Base-by-base conservation (phyloP, 2,329 filamentous ascomycete genomes). In the Arthrobotrys conoides region DNA sequence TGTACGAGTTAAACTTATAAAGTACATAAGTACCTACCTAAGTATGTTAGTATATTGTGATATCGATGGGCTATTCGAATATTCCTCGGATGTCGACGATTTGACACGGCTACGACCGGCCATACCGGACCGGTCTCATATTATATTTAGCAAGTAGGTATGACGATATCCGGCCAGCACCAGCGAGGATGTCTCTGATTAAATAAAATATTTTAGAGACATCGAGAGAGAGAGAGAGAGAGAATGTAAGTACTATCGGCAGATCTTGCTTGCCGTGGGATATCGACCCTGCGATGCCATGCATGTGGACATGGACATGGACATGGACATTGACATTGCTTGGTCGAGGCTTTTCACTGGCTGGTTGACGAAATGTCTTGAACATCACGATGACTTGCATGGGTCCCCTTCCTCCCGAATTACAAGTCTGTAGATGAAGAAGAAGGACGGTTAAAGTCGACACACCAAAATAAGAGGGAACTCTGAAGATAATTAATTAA, bases 61-160 rank as follows among this genome's bases (percentile, higher is more conserved):
- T n/a, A n/a, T n/a, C n/a, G n/a, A n/a, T n/a, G n/a, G n/a, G n/a
- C n/a, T n/a, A n/a, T n/a, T n/a, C n/a, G n/a, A n/a, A n/a, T 12
- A 14, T 24, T 24, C 14, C 55, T 73, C 59, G 59, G 69, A 66
- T 72, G 41, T 10, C 36, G 38, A 65, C 59, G 70, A 67, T 33
- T 67, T 20, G 27, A 16, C 57, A 61, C 70, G 70, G 70, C 61
- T 73, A 73, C 38, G 70, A 61, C 24, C 70, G 70, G 70, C 18
- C 64, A 53, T 41, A 51, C n/a, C n/a, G n/a, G n/a, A n/a, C n/a
- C 51, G 33, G 46, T 59, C 49, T 59, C 66, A 44, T 46, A 48
- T 59, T 33, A 9, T 20, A 30, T n/a, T n/a, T n/a, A n/a, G n/a
- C n/a, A 20, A 30, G 27, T 6, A 30, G 3, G 27, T 30, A 73